Conservation (phyloP, 495 filamentous ascomycete species). For the Penicillium mononematosum region DNA sequence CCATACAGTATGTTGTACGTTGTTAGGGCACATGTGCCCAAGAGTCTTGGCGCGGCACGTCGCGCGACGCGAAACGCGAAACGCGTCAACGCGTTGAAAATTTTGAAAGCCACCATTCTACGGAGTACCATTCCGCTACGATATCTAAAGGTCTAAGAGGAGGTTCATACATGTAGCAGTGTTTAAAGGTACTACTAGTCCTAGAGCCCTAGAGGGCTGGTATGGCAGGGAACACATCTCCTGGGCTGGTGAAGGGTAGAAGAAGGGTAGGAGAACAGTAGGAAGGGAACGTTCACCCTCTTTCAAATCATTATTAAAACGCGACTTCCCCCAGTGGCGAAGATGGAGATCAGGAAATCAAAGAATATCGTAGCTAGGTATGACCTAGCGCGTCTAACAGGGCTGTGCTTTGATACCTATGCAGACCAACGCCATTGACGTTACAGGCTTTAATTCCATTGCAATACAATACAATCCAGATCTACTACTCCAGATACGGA, state of each 20-base stretch:
- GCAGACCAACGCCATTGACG: neutral
- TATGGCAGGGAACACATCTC: conserved; percentile 3
- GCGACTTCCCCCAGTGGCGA: conserved; percentile 1
- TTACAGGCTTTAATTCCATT: neutral
- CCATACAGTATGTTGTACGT: neutral
- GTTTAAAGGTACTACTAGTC: neutral
- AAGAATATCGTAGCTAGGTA: neutral
- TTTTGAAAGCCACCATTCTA: neutral
- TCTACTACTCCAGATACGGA: neutral
- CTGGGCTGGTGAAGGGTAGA: conserved; percentile 14
- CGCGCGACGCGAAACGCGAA: conserved; percentile 4
- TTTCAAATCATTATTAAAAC: conserved; percentile 12
- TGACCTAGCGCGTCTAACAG: neutral
- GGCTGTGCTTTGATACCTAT: neutral
- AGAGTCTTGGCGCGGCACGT: neutral
- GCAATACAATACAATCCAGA: conserved; percentile 3
- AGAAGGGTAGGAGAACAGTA: conserved; percentile 8
- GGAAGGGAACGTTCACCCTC: conserved; percentile 8
- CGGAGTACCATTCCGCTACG: neutral
- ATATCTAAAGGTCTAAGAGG: neutral
- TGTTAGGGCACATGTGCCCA: neutral
- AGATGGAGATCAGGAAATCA: neutral
- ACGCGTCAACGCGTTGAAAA: conserved; percentile 10
- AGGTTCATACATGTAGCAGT: conserved; percentile 1
- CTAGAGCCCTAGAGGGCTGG: conserved; percentile 7